Evolutionary conservation across 495 filamentous ascomycete genomes (phyloP).

Genomic region (Collariella sp.): DNA sequence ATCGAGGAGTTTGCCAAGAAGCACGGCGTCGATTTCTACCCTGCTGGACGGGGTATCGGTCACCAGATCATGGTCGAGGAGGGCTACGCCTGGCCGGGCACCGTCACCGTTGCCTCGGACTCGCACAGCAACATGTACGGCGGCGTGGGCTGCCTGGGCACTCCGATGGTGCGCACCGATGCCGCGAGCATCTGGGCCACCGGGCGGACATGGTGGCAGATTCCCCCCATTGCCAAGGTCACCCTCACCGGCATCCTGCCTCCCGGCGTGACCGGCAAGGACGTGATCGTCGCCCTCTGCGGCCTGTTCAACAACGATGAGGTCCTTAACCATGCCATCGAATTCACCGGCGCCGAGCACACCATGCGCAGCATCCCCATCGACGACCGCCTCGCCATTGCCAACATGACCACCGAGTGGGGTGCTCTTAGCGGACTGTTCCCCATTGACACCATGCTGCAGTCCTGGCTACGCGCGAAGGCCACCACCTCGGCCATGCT

Average conservation of each 20-base stretch:
- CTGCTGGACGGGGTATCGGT: conserved; percentile 58
- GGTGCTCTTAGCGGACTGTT: conserved; percentile 70
- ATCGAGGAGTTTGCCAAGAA: conserved; percentile 81
- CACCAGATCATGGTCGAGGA: conserved; percentile 37
- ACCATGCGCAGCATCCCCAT: conserved; percentile 68
- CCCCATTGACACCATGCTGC: conserved; percentile 67
- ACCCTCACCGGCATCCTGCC: conserved; percentile 69
- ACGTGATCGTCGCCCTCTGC: conserved; percentile 87
- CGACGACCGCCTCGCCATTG: conserved; percentile 73
- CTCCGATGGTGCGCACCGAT: conserved; percentile 79
- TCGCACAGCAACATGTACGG: conserved; percentile 88
- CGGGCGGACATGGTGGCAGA: conserved; percentile 78
- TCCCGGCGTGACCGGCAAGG: conserved; percentile 82
- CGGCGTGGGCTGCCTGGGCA: conserved; percentile 67
- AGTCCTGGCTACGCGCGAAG: conserved; percentile 69
- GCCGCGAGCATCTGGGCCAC: conserved; percentile 84
- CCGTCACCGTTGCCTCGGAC: conserved; percentile 72
- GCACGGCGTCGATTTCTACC: conserved; percentile 78
- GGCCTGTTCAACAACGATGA: conserved; percentile 83
- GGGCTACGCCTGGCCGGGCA: conserved; percentile 63
- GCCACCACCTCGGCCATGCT: conserved; percentile 57
- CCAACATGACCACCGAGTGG: conserved; percentile 97
- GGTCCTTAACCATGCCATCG: conserved; percentile 86
- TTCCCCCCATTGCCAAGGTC: conserved; percentile 76
- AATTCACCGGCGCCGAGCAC: conserved; percentile 74